Base-by-base conservation (phyloP, 2,329 filamentous ascomycete species). In the Alternaria angustiovoidea region DNA sequence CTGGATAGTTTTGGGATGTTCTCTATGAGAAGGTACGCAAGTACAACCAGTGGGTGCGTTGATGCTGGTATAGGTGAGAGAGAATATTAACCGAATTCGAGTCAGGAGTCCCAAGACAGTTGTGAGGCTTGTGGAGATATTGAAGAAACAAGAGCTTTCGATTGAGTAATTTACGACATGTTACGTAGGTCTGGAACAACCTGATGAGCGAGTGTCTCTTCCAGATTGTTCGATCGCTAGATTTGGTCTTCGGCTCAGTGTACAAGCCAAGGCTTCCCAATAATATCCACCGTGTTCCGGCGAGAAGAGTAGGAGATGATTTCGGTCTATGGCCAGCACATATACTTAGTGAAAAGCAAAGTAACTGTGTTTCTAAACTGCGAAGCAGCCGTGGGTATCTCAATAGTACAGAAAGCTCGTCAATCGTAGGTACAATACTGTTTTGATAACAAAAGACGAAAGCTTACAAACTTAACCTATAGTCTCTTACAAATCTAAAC, bases 361-460 rank as follows among this genome's bases (percentile, higher is more conserved):
- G 44, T 22, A 26, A 55, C 26, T 44, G 51, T 26, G 38, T 16
- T 34, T 24, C 16, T n/a, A 18, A 42, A 32, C 57, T 36, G 36
- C 16, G 26, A 44, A 52, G 43, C 51, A 16, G 36, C 30, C 12
- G 22, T n/a, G 43, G 43, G 43, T 54, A 59, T 55, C 57, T 43
- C 49, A 28, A 43, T 43, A 30, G 14, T 59, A 59, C 57, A 54
- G 22, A 4, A 30, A 44, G 16, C 22, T 14, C 49, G 34, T 51
- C 14, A 14, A 6, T 7, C 36, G 12, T 28, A 28, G 16, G 7
- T 41, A 4, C 16, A 18, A 16, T 24, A 38, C 46, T 2, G 20
- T 9, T 4, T 24, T n/a, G 32, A 49, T 26, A 24, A 14, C 20
- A 24, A 22, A 7, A 3, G 24, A 36, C 20, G 12, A 42, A 38